Base-by-base conservation (phyloP, 164 flowering plant species). In the Vitis riparia region DNA sequence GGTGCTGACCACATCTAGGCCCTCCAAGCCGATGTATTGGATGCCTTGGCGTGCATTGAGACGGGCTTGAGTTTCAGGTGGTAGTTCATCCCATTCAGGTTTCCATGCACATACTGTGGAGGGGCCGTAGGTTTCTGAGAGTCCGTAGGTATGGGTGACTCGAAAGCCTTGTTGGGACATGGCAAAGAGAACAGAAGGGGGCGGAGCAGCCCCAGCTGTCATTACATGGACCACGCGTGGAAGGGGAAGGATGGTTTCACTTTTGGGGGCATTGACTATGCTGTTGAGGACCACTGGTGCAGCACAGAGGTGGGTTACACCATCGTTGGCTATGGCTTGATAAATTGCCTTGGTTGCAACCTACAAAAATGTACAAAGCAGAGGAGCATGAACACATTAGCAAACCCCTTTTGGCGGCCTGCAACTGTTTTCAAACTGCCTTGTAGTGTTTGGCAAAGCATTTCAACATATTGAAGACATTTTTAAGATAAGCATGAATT, bases 161-260 rank as follows among this genome's bases (percentile, higher is more conserved):
- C 82, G 85, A 73, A 95, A 95, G 50, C 99, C 99, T 7, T 61
- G 81, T 51, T 85, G 65, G 11, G 89, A 73, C 97, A 91, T 93
- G 23, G 77, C 88, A 6, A 73, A 67, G 71, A 95, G 88, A 56
- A 93, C 77, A 2, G 96, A 78, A 55, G 93, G 91, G 13, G 99
- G 97, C 16, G 99, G 98, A 6, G 99, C 94, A 55, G 99, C 98
- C 29, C 99, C 99, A 0, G 98, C 99, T 3, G 98, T 95, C 84
- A 77, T 95, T 16, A 90, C 97, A 61, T 93, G 74, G 30, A 95
- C 99, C 11, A 73, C 62, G 10, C 76, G 92, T 11, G 96, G 97
- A 44, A 93, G 96, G 13, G 97, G 99, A 23, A 89, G 86, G 64
- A 90, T 85, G 32, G 89, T 77, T 8, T 93, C 91, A 2, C 87